Percentiles rank a stretch among this genome's conserved stretches.
Evolutionary conservation across 2,329 filamentous ascomycete genomes (phyloP).

Genomic region (Uncinocarpus reesii): DNA sequence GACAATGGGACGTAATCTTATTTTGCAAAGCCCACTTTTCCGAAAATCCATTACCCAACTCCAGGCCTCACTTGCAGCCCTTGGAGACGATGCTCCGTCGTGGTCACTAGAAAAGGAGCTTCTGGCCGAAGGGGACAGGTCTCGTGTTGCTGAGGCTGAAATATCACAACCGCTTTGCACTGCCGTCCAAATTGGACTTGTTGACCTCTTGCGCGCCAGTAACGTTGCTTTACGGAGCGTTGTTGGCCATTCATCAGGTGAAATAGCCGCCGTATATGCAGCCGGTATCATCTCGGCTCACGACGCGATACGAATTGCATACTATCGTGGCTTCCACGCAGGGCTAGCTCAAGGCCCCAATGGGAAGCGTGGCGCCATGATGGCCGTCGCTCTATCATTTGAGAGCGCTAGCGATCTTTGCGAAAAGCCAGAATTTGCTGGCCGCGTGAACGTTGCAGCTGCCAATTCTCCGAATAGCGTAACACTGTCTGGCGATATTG

Average conservation of each 20-base stretch:
- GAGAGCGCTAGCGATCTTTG: too few relatives aligned
- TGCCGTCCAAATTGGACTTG: conserved; percentile 16
- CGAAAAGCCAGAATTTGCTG: too few relatives aligned
- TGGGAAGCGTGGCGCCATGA: conserved; percentile 36
- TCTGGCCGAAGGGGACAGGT: not conserved
- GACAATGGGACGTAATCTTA: conserved; percentile 21
- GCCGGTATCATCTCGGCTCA: conserved; percentile 34
- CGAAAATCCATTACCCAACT: not conserved
- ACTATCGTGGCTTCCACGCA: conserved; percentile 36
- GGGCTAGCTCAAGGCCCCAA: conserved; percentile 13
- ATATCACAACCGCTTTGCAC: conserved; percentile 18
- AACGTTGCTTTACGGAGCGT: conserved; percentile 28
- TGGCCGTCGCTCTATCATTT: too few relatives aligned
- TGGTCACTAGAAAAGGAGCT: conserved; percentile 1
- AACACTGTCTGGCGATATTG: conserved; percentile 29
- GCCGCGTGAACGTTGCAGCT: not conserved
- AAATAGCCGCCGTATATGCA: conserved; percentile 44
- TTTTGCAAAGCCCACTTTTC: conserved; percentile 8
- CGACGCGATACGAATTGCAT: conserved; percentile 38
- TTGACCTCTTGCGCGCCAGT: conserved; percentile 16
- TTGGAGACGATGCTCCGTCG: not conserved
- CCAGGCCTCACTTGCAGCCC: not conserved
- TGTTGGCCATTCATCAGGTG: conserved; percentile 42
- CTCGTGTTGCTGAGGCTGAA: conserved; percentile 3
- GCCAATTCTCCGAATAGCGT: conserved; percentile 30